Conservation (phyloP, 306 rosid species). For the Gynostemma pentaphyllum region DNA sequence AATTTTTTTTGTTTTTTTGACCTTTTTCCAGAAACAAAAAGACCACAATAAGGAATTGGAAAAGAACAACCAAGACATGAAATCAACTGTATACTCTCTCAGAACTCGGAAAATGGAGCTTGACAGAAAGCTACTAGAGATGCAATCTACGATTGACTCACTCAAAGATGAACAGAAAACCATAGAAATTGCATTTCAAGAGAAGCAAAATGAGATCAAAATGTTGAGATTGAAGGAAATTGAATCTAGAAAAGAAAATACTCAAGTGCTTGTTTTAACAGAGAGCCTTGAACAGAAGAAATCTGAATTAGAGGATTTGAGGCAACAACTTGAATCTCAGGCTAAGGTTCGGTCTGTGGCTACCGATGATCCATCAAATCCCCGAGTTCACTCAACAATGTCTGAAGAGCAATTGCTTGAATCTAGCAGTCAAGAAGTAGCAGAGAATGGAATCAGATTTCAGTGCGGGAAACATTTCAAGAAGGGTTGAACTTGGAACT, state of each 20-base stretch:
- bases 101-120: constrained; percentile 67
- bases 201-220: constrained; percentile 54
- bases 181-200: constrained; percentile 47
- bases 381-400: constrained; percentile 12
- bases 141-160: constrained; percentile 58
- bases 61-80: constrained; percentile 55
- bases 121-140: constrained; percentile 43
- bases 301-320: constrained; percentile 48
- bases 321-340: constrained; percentile 27
- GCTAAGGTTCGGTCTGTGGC: constrained; percentile 16
- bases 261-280: constrained; percentile 21
- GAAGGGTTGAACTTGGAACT: constrained; percentile 1
- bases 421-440: neutral
- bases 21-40: constrained; percentile 40
- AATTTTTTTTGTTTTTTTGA: neutral
- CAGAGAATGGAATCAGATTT: constrained; percentile 1
- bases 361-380: constrained; percentile 21
- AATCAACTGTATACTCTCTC: constrained; percentile 32
- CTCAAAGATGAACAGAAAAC: constrained; percentile 61
- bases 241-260: constrained; percentile 14
- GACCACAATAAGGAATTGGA: constrained; percentile 42
- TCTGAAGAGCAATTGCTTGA: constrained; percentile 18
- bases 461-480: constrained; percentile 10
- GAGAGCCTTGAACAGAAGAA: constrained; percentile 51
- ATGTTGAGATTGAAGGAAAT: constrained; percentile 19